A percentile compares a stretch with the other conserved stretches of the same genome.
Conservation (phyloP, 352 stramenopile species). For the Pilasporangium apinafurcum region DNA sequence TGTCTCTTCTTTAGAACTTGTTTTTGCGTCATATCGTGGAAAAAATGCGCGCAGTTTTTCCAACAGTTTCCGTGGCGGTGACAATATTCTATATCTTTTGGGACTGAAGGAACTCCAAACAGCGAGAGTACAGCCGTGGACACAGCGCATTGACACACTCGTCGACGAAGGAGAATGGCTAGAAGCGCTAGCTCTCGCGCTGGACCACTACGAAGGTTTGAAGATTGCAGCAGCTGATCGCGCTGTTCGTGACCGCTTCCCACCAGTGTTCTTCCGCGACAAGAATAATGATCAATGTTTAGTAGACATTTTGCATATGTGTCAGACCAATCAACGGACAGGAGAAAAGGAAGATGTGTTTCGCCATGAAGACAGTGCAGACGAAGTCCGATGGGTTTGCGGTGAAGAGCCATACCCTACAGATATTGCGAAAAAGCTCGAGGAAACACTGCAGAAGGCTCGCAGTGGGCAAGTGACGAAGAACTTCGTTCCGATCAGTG, state of each 20-base stretch:
- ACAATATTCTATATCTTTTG: constrained; percentile 91
- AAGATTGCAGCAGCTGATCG: constrained; percentile 75
- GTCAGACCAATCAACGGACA: constrained; percentile 84
- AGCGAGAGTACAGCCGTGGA: constrained; percentile 89
- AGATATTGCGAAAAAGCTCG: constrained; percentile 79
- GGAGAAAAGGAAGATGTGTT: constrained; percentile 87
- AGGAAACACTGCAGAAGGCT: constrained; percentile 82
- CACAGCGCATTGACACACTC: constrained; percentile 90
- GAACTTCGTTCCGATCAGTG: constrained; percentile 87
- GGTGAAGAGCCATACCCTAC: constrained; percentile 71
- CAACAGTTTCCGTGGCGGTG: constrained; percentile 89
- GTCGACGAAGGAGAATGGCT: constrained; percentile 96
- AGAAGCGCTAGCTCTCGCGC: constrained; percentile 91
- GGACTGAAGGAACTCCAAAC: constrained; percentile 91
- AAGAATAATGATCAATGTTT: constrained; percentile 87
- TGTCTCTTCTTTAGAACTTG: constrained; percentile 89
- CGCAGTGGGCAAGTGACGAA: constrained; percentile 77
- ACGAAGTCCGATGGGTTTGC: constrained; percentile 81
- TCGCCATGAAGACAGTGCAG: constrained; percentile 70
- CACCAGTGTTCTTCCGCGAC: constrained; percentile 84
- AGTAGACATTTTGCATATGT: constrained; percentile 88
- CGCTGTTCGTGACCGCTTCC: constrained; percentile 79
- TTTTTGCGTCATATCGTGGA: constrained; percentile 90
- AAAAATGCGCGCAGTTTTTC: constrained; percentile 79
- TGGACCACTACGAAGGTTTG: constrained; percentile 94